These are phyloP conservation scores for Scedosporium boydii DNA, from an alignment of 2,329 filamentous ascomycete genomes.

Conservation along the genomic window DNA sequence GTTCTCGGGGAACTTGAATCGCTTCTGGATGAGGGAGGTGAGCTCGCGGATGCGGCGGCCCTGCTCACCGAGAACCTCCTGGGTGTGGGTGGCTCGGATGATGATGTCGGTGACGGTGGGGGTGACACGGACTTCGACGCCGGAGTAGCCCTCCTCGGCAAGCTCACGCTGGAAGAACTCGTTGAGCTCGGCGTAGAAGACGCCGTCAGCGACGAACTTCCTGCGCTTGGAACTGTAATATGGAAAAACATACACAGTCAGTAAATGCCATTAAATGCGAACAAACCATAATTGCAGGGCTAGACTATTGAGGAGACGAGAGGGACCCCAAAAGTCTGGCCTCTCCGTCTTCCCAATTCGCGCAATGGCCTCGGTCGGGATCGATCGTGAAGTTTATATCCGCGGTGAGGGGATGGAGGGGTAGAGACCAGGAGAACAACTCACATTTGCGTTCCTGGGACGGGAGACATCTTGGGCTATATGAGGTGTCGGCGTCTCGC, in stretches of 20 bases:
- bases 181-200: slow-evolving; percentile 99
- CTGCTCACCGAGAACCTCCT: slow-evolving; percentile 99
- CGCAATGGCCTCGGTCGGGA: not conserved
- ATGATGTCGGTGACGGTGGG: slow-evolving; percentile 99
- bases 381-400: not conserved
- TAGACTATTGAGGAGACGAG: not conserved
- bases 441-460: slow-evolving; percentile 54
- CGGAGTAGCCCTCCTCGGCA: slow-evolving; percentile 99
- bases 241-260: slow-evolving; percentile 1
- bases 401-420: slow-evolving; percentile 2
- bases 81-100: slow-evolving; percentile 99
- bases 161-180: slow-evolving; percentile 99
- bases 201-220: slow-evolving; percentile 96
- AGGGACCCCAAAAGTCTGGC: not conserved
- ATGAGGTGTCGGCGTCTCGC: slow-evolving; percentile 4
- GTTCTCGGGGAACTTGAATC: slow-evolving; percentile 99
- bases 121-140: slow-evolving; percentile 99
- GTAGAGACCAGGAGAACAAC: slow-evolving; percentile 19
- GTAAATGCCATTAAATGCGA: slow-evolving; percentile 4
- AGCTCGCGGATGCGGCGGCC: slow-evolving; percentile 99
- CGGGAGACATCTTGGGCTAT: slow-evolving; percentile 20
- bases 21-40: slow-evolving; percentile 99
- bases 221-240: slow-evolving; percentile 70
- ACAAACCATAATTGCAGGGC: slow-evolving; percentile 3
- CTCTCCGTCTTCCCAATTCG: not conserved